These are phyloP conservation scores for Alternaria gaisen DNA, from an alignment of 2,329 filamentous ascomycete genomes.

Conservation along the genomic window DNA sequence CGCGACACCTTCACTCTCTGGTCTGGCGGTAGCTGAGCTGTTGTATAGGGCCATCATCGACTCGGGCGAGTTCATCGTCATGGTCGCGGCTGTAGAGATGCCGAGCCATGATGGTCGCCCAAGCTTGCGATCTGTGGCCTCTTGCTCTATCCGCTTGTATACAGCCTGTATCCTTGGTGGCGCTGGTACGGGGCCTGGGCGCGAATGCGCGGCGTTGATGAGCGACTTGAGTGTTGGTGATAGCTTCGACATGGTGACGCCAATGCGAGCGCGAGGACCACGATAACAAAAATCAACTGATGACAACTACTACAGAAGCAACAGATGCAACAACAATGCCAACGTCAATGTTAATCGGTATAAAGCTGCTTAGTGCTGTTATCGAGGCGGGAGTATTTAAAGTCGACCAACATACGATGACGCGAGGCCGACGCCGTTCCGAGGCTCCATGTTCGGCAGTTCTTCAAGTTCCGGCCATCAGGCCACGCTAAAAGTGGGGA, in stretches of 20 bases:
- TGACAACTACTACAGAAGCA: neutral
- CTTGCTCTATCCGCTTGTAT: constrained; percentile 43
- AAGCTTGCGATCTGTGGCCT: constrained; percentile 41
- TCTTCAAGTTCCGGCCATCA: constrained; percentile 13
- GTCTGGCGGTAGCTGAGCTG: constrained; percentile 37
- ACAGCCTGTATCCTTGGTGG: constrained; percentile 43
- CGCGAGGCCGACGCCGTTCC: constrained; percentile 15
- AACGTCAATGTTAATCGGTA: neutral
- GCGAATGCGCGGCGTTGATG: constrained; percentile 47
- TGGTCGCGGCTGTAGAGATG: constrained; percentile 73
- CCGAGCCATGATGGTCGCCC: constrained; percentile 50
- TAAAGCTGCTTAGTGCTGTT: neutral
- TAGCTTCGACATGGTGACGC: constrained; percentile 46
- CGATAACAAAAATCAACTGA: neutral
- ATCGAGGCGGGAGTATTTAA: constrained; percentile 1
- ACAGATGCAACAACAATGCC: neutral
- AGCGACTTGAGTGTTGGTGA: constrained; percentile 47
- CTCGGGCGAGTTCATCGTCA: constrained; percentile 86
- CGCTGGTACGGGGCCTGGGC: constrained; percentile 47
- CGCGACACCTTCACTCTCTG: constrained; percentile 52
- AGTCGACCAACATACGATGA: constrained; percentile 3
- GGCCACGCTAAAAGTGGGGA: neutral
- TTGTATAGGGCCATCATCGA: constrained; percentile 72
- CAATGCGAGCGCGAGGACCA: neutral
- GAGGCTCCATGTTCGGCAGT: constrained; percentile 13